phyloP scores from a whole-genome alignment of 164 flowering plant genomes.

The grape (Vitis vinifera) region ASM3070453v1 NC_081807.1:9340501-9341000 shows the following conservation, averaged over 20 bases:
- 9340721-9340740: constrained; percentile 61
- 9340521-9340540: too few species aligned
- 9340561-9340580: too few species aligned
- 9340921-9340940: not conserved
- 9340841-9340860: not conserved
- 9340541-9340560: too few species aligned
- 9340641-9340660: too few species aligned
- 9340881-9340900: not conserved
- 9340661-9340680: too few species aligned
- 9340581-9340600: too few species aligned
- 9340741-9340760: constrained; percentile 75
- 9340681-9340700: constrained; percentile 39
- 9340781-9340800: constrained; percentile 96
- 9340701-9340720: constrained; percentile 74
- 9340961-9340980: not conserved
- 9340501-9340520: too few species aligned
- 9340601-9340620: too few species aligned
- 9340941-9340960: not conserved
- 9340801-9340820: constrained; percentile 54
- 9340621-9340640: too few species aligned
- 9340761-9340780: constrained; percentile 98
- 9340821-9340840: not conserved
- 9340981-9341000: constrained; percentile 1
- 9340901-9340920: not conserved
- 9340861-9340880: not conserved